Base-by-base conservation (phyloP, 495 filamentous ascomycete species). In the Copromyces sp. region DNA sequence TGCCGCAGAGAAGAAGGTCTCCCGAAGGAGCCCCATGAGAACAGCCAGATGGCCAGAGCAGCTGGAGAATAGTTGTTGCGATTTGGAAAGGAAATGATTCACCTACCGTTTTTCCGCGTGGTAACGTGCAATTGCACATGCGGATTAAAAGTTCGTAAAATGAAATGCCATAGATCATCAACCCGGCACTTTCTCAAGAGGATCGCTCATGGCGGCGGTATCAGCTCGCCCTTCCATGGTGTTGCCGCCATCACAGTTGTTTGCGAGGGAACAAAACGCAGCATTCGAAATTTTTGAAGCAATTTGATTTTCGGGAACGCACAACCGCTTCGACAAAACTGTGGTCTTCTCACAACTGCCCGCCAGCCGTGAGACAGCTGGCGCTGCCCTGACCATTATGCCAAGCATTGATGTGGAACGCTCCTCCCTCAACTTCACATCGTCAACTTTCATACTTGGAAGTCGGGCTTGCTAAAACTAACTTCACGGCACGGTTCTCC, bases 11-110 rank as follows among this genome's bases (percentile, higher is more conserved):
- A 74, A 74, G 73, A 80, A 83, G 82, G 83, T 78, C 82, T 81
- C 80, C 82, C 71, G 75, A 77, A 73, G 79, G 83, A 80, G 81
- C 78, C 83, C 84, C 83, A 79, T 68, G 29, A 68, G 53, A 39
- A 47, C 12, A 41, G 61, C 59, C 53, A 53, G 71, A 73, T 65
- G 69, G 73, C 74, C 75, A 42, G 77, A 79, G 80, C 79, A 79
- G 82, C 80, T 80, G 83, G 83, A 69, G 77, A 77, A 75, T 81
- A 80, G 80, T 69, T 79, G 77, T 79, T 85, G 83, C 83, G 72
- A 59, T 41, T 39, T 69, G 53, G 7, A 17, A 65, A 65, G 12
- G 7, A 65, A 35, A 65, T 35, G 14, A 65, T 17, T 17, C 29
- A 65, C 53, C 53, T 35, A 65, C 53, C 53, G 29, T 65, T 65